These are phyloP conservation scores for Petunia secreta DNA, from an alignment of 257 asterid species.

Conservation along the genomic window DNA sequence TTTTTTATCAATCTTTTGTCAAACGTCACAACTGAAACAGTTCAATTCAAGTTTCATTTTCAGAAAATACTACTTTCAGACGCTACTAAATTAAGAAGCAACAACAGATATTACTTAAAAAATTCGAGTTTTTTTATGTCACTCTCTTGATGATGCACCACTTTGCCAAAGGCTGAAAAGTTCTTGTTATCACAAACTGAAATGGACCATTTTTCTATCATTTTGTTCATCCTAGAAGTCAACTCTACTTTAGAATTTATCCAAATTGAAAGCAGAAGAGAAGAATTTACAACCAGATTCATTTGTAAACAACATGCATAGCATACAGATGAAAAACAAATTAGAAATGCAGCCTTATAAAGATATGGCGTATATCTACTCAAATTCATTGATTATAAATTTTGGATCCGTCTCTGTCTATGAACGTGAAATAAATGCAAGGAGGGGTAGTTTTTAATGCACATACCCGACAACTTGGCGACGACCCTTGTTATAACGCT, in stretches of 20 bases:
- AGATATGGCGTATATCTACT: too few species aligned
- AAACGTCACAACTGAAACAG: constrained; percentile 9
- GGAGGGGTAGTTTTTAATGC: not conserved
- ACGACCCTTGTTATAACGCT: constrained; percentile 73
- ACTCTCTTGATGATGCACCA: not conserved
- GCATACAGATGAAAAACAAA: not conserved
- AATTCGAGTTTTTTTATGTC: not conserved
- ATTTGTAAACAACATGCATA: too few species aligned
- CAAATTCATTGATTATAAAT: not conserved
- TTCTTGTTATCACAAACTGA: not conserved
- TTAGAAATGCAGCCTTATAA: too few species aligned
- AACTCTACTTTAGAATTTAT: not conserved
- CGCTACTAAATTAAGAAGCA: not conserved
- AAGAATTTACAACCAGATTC: not conserved
- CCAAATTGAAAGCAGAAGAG: not conserved
- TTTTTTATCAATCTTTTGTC: constrained; percentile 1
- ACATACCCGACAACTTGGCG: constrained; percentile 91
- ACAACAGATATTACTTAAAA: not conserved
- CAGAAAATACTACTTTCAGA: not conserved
- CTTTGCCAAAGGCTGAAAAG: not conserved
- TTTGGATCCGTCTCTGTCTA: not conserved
- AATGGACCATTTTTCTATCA: constrained; percentile 4
- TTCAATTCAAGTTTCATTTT: constrained; percentile 3
- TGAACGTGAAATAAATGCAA: not conserved
- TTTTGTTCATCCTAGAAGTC: not conserved